These are phyloP conservation scores for Neoboletus subvelutipes DNA, from an alignment of 768 basidiomycete species.

Conservation along the genomic window DNA sequence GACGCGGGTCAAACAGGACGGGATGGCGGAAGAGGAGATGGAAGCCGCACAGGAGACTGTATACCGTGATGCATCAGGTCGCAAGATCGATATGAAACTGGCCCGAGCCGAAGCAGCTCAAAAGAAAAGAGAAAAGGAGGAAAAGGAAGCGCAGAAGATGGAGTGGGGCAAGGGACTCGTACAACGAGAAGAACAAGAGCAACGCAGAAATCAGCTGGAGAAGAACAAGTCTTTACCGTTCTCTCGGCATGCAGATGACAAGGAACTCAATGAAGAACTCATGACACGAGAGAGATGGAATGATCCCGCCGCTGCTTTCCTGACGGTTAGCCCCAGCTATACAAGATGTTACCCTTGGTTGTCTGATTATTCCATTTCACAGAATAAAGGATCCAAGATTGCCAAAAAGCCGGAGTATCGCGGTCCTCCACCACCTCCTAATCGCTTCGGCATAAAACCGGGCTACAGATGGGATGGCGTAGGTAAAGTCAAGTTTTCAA, in stretches of 20 bases:
- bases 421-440: constrained; percentile 88
- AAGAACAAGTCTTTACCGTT: constrained; percentile 65
- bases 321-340: constrained; percentile 59
- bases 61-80: constrained; percentile 87
- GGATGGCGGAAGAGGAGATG: constrained; percentile 46
- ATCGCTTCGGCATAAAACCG: constrained; percentile 92
- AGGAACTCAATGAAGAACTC: constrained; percentile 79
- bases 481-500: constrained; percentile 48
- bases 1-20: constrained; percentile 33
- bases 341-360: neutral
- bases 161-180: constrained; percentile 98
- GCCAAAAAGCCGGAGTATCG: constrained; percentile 81
- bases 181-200: constrained; percentile 80
- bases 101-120: constrained; percentile 82
- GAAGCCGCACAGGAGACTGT: constrained; percentile 83
- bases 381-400: constrained; percentile 77
- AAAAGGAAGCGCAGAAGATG: constrained; percentile 89
- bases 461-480: constrained; percentile 99
- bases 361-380: constrained; percentile 10
- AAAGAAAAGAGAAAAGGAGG: constrained; percentile 76
- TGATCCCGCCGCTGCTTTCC: constrained; percentile 94
- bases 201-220: constrained; percentile 61
- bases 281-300: constrained; percentile 88
- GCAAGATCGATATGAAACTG: constrained; percentile 85
- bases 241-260: constrained; percentile 80